Conservation (phyloP, 345 rosid species). For the Hibiscus mutabilis region DNA sequence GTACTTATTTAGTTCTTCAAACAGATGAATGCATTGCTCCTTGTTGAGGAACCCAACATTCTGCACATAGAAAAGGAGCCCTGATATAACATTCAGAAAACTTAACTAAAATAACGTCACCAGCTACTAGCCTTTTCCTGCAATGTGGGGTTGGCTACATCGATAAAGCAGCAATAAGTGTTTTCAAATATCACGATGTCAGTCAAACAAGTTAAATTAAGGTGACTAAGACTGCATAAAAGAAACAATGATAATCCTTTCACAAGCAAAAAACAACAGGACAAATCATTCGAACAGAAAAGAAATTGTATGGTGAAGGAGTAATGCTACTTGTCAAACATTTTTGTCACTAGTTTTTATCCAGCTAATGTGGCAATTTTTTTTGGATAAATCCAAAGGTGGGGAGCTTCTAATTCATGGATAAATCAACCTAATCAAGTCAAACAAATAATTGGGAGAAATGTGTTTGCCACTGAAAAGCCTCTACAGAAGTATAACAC, state of each 20-base stretch:
- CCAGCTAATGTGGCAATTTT: too few species aligned
- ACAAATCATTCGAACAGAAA: not conserved
- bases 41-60: conserved; percentile 50
- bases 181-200: not conserved
- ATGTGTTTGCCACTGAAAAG: not conserved
- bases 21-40: conserved; percentile 69
- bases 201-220: not conserved
- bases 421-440: too few species aligned
- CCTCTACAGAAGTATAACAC: not conserved
- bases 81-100: conserved; percentile 7
- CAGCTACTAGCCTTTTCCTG: not conserved
- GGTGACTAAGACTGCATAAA: not conserved
- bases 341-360: too few species aligned
- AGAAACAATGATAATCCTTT: not conserved
- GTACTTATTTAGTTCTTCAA: conserved; percentile 77
- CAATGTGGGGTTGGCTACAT: not conserved
- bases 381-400: too few species aligned
- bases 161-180: not conserved
- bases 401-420: too few species aligned
- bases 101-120: not conserved
- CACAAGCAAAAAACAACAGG: too few species aligned
- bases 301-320: too few species aligned
- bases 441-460: not conserved
- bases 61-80: conserved; percentile 32
- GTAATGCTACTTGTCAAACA: too few species aligned